phyloP scores from a whole-genome alignment of 1,284 basidiomycete genomes.

The Irpex lacteus region DNA sequence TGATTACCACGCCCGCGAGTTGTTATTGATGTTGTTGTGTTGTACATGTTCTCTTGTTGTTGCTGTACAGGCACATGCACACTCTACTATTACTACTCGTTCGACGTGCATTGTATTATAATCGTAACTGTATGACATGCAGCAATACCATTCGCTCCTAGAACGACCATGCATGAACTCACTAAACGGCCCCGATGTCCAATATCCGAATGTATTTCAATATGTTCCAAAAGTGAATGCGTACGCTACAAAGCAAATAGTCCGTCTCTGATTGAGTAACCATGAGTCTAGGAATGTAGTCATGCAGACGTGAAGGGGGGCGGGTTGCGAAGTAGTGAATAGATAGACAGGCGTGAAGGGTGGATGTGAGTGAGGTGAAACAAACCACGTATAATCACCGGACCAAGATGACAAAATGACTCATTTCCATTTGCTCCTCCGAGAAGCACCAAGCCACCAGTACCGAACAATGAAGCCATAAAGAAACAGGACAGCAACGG shows the following conservation, averaged over 20 bases:
- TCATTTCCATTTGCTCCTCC: slow-evolving; percentile 20
- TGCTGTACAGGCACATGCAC: not conserved
- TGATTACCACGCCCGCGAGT: not conserved
- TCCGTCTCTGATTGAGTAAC: not conserved
- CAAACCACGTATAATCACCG: not conserved
- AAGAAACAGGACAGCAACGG: slow-evolving; percentile 35
- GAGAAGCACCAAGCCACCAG: slow-evolving; percentile 60
- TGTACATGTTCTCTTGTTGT: not conserved
- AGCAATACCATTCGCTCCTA: not conserved
- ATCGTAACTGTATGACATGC: not conserved
- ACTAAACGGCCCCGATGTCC: not conserved
- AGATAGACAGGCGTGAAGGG: not conserved
- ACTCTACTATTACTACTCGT: not conserved
- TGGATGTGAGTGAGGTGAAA: not conserved
- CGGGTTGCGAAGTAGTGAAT: not conserved
- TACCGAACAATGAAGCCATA: slow-evolving; percentile 45
- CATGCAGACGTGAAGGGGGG: not conserved
- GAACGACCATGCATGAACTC: not conserved
- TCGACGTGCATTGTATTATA: not conserved
- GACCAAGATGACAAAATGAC: not conserved
- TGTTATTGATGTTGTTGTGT: not conserved
- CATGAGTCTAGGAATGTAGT: too few relatives aligned
- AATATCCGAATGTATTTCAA: too few relatives aligned
- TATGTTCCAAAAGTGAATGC: too few relatives aligned
- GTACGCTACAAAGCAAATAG: not conserved